These are phyloP conservation scores for Solanum sitiens DNA, from an alignment of 257 asterid species.

Conservation along the genomic window DNA sequence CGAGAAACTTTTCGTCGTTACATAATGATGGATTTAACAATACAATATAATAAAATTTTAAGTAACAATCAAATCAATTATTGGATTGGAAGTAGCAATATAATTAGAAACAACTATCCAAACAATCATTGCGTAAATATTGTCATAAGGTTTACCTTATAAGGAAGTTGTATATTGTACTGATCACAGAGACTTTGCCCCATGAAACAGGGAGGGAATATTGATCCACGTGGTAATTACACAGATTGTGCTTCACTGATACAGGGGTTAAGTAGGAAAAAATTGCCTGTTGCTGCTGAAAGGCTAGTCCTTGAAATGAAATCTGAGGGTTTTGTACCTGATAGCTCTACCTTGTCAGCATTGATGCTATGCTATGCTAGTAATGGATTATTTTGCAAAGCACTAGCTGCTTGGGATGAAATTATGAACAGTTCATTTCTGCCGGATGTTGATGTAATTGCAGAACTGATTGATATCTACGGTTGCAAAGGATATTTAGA, in stretches of 20 bases:
- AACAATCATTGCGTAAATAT: background rate
- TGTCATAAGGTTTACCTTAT: background rate
- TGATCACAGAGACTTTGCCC: background rate
- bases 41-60: background rate
- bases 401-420: constrained; percentile 50
- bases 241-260: constrained; percentile 4
- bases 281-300: constrained; percentile 15
- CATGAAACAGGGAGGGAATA: background rate
- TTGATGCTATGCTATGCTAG: constrained; percentile 37
- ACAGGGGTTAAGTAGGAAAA: constrained; percentile 11
- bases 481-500: constrained; percentile 33
- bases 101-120: background rate
- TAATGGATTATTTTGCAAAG: constrained; percentile 34
- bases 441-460: constrained; percentile 36
- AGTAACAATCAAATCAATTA: background rate
- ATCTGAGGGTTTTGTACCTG: constrained; percentile 10
- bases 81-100: background rate
- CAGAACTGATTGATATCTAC: constrained; percentile 35
- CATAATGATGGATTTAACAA: background rate
- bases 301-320: constrained; percentile 11
- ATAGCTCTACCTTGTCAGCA: constrained; percentile 25
- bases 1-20: background rate
- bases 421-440: constrained; percentile 42
- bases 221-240: background rate
- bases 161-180: background rate